phyloP scores from a whole-genome alignment of 192 early-diverging fungal genomes.

The Backusella psychrophila region DNA sequence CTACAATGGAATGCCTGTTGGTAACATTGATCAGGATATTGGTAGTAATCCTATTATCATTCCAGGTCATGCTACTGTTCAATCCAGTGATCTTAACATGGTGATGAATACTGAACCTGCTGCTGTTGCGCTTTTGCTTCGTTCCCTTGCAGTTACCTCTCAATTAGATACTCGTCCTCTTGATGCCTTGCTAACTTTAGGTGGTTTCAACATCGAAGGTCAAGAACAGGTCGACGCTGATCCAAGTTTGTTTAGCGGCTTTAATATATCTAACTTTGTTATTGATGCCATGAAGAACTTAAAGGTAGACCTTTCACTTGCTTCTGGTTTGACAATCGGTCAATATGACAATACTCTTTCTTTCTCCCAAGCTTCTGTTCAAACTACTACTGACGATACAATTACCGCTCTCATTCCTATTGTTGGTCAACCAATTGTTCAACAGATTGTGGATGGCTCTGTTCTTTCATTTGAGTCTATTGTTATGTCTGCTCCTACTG shows the following conservation, averaged over 20 bases:
- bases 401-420: constrained; percentile 46
- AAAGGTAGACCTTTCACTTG: constrained; percentile 45
- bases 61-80: constrained; percentile 37
- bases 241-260: constrained; percentile 38
- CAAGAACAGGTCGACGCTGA: constrained; percentile 20
- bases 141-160: constrained; percentile 42
- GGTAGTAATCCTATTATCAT: constrained; percentile 37
- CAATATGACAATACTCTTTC: constrained; percentile 43
- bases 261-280: constrained; percentile 46
- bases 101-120: constrained; percentile 51
- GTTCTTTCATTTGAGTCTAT: constrained; percentile 33
- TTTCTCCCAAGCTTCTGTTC: constrained; percentile 38
- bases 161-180: constrained; percentile 44
- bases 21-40: constrained; percentile 46
- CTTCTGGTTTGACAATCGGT: constrained; percentile 43
- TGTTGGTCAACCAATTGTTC: constrained; percentile 50
- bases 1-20: constrained; percentile 42
- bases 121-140: constrained; percentile 44
- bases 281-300: constrained; percentile 43
- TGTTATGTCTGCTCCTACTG: constrained; percentile 30
- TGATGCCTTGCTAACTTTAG: constrained; percentile 43
- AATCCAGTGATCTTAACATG: constrained; percentile 34
- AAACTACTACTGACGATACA: constrained; percentile 40
- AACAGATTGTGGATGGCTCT: constrained; percentile 39
- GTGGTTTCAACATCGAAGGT: constrained; percentile 38